phyloP scores from a whole-genome alignment of 2,329 filamentous ascomycete species.

The Cercospora zeae-maydis region DNA sequence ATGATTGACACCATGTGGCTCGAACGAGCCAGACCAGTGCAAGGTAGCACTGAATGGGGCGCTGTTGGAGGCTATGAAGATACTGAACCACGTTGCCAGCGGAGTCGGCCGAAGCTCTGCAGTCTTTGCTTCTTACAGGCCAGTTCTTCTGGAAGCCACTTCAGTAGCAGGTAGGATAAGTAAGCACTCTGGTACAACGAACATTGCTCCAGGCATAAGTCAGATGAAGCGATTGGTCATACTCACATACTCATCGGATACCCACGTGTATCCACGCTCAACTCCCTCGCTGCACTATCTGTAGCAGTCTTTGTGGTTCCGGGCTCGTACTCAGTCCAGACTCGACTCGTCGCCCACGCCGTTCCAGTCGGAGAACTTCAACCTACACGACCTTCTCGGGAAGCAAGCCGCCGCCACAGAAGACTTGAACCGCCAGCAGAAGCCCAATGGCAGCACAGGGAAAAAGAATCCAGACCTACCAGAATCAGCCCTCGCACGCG shows the following conservation, averaged over 20 bases:
- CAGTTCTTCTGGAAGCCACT: neutral
- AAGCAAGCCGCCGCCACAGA: neutral
- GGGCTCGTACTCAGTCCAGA: neutral
- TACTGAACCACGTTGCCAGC: neutral
- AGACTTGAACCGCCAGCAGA: neutral
- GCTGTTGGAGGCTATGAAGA: neutral
- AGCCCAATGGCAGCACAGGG: neutral
- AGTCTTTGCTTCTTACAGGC: neutral
- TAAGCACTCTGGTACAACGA: neutral
- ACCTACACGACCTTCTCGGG: neutral
- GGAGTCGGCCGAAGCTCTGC: neutral
- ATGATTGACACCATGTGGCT: neutral
- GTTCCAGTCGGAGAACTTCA: neutral
- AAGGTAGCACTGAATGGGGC: neutral
- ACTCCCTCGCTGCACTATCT: neutral
- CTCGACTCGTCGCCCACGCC: neutral
- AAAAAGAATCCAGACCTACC: neutral
- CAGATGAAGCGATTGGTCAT: neutral
- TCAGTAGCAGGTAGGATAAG: neutral
- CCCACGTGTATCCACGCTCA: neutral
- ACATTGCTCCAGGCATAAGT: neutral
- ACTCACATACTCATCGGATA: neutral
- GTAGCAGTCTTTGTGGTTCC: neutral
- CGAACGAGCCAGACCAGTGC: neutral
- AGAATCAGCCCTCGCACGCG: neutral